Base-by-base conservation (phyloP, 495 filamentous ascomycete genomes). In the Rhizodiscina lignyota region DNA sequence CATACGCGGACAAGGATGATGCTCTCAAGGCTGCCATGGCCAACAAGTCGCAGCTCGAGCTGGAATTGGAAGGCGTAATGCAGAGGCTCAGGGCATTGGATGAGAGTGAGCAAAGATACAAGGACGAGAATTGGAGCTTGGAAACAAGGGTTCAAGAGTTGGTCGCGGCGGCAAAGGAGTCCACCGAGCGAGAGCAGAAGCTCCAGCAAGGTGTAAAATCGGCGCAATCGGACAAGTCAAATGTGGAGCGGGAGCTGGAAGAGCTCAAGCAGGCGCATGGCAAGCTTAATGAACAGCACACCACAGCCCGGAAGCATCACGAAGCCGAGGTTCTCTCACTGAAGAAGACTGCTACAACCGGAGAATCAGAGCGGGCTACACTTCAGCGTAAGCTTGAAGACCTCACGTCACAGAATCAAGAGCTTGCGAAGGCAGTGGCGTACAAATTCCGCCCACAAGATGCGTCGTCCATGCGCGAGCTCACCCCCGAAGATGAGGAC, bases 101-200 rank as follows among this genome's bases (percentile, higher is more conserved):
- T 47, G 89, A 96, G 54, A 91, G 79, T 47, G 89, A 97, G 58
- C 78, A 84, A 52, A 73, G 81, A 13, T 92, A 86, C 55, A 96
- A 94, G 54, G 89, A 97, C 50, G 87, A 93, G 51, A 97, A 96
- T 49, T 97, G 89, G 89, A 81, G 77, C 40, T 66, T 97, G 29
- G 89, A 94, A 56, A 84, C 84, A 1, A 76, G 79, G 44, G 70
- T 83, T 18, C 89, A 91, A 38, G 85, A 94, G 35, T 61, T 85
- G 18, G 64, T 77, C 40, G 68, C 79, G 5, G 55, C 66, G 12
- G 62, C 69, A 30, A 76, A 70, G 48, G 84, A 89, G 6, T 67
- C 77, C 0, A 64, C 73, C 5, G 82, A 83, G 45, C 74, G 76
- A 34, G 84, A 93, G 54, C 74, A 77, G 44, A 77, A 76, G 53